Percentiles rank a stretch among this genome's conserved stretches.
phyloP scores from a whole-genome alignment of 2,329 filamentous ascomycete genomes.

The Calonectria pseudoturangicola region DNA sequence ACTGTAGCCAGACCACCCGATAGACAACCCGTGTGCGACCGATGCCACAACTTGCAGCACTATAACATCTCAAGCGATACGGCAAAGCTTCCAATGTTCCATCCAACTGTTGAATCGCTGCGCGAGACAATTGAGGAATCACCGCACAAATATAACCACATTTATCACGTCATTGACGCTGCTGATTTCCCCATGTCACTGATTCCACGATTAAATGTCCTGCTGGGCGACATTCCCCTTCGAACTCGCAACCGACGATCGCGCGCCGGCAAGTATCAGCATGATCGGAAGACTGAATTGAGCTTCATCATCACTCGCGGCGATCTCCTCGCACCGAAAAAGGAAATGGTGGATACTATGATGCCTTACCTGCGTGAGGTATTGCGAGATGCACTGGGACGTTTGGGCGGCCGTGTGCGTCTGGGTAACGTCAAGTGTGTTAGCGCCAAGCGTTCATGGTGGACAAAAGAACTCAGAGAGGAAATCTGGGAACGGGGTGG shows the following conservation, averaged over 20 bases:
- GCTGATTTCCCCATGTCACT: slow-evolving; percentile 98
- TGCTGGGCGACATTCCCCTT: slow-evolving; percentile 82
- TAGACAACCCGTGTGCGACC: slow-evolving; percentile 82
- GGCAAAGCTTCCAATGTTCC: slow-evolving; percentile 77
- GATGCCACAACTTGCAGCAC: slow-evolving; percentile 89
- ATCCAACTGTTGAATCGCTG: slow-evolving; percentile 88
- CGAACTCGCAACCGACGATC: slow-evolving; percentile 89
- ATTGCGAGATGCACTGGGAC: slow-evolving; percentile 84
- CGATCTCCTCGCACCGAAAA: slow-evolving; percentile 88
- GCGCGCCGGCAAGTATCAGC: slow-evolving; percentile 77
- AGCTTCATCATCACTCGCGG: slow-evolving; percentile 94
- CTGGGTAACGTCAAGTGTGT: slow-evolving; percentile 92
- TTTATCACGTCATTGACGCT: slow-evolving; percentile 96
- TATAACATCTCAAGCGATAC: slow-evolving; percentile 76
- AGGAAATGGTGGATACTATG: slow-evolving; percentile 87
- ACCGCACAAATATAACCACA: slow-evolving; percentile 91
- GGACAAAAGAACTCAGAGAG: slow-evolving; percentile 90
- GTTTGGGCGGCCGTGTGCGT: slow-evolving; percentile 80
- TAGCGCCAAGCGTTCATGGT: slow-evolving; percentile 91
- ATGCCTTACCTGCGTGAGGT: slow-evolving; percentile 90
- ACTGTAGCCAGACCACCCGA: slow-evolving; percentile 44
- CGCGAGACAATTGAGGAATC: slow-evolving; percentile 91
- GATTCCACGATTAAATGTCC: slow-evolving; percentile 82
- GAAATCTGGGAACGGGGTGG: slow-evolving; percentile 90
- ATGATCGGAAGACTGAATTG: slow-evolving; percentile 83